Conservation (phyloP, 176 grass and related monocot species). For the Melocanna baccifera region DNA sequence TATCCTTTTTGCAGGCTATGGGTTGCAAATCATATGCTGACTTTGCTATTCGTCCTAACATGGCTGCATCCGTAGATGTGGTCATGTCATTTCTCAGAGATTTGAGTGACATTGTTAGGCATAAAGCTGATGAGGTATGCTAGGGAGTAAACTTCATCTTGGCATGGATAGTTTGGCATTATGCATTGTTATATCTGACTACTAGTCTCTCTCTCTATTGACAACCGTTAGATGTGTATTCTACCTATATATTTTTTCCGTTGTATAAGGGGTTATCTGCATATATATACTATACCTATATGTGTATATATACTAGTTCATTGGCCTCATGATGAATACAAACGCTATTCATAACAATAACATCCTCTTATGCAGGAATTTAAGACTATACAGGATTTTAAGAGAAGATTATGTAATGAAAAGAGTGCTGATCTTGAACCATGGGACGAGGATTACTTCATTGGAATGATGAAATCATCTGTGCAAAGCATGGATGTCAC, state of each 20-base stretch:
- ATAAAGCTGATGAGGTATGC: slow-evolving; percentile 80
- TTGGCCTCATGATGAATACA: too few species aligned
- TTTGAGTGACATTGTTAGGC: slow-evolving; percentile 64
- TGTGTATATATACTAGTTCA: too few species aligned
- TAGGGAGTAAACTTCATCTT: neutral
- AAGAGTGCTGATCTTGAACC: slow-evolving; percentile 68
- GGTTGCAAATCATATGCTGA: slow-evolving; percentile 86
- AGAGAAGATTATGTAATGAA: slow-evolving; percentile 60
- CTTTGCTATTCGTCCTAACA: slow-evolving; percentile 87
- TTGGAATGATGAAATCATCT: slow-evolving; percentile 88
- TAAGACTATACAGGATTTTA: slow-evolving; percentile 61
- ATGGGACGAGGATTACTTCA: slow-evolving; percentile 87
- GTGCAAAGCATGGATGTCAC: slow-evolving; percentile 52
- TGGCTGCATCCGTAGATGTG: slow-evolving; percentile 74
- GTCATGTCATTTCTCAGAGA: slow-evolving; percentile 79
- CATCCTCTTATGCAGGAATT: slow-evolving; percentile 58
- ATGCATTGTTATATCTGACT: slow-evolving; percentile 8
- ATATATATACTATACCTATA: too few species aligned
- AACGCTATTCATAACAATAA: too few species aligned
- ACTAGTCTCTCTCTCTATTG: slow-evolving; percentile 22
- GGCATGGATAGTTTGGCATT: slow-evolving; percentile 23
- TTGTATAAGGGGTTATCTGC: too few species aligned
- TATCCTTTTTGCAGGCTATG: slow-evolving; percentile 61
- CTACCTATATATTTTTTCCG: too few species aligned
- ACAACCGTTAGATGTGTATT: too few species aligned